Evolutionary conservation across 495 filamentous ascomycete genomes (phyloP), one percentile per base, ranked within the genome.

Genomic region (Aspergillus nanangensis): DNA sequence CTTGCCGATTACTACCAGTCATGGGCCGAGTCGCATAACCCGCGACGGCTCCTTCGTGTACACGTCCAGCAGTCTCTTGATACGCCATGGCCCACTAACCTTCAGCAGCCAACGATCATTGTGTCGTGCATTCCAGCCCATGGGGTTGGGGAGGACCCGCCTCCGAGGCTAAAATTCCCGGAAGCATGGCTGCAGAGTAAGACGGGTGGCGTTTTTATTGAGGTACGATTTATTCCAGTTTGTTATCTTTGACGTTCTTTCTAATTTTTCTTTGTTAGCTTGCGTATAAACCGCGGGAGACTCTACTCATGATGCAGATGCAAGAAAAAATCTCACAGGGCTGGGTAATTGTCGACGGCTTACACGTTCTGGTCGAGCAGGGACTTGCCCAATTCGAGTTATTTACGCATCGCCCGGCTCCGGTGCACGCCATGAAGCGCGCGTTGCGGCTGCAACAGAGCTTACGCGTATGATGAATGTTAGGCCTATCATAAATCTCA

Each of bases 301-400:
- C 83, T 1, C 78, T 79, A 8, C 57, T 89, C 0, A 72, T 85
- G 17, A 54, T 67, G 17, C 80, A 86, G 48, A 72, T 82, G 27
- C 44, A 61, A 0, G 41, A 49, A 8, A 73, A 70, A 15, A 24
- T 41, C 29, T 41, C 47, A 4, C 50, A 51, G 34, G 76, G 78
- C 0, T 90, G 83, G 83, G 75, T 84, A 3, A 75, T 82, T 15
- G 77, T 88, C 31, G 82, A 87, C 53, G 84, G 84, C 2, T 57
- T 87, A 9, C 82, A 82, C 48, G 74, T 88, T 2, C 66, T 90
- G 8, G 71, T 78, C 3, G 84, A 88, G 60, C 84, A 87, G 67
- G 85, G 81, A 4, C 83, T 83, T 62, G 82, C 83, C 35, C 83
- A 85, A 27, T 90, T 86, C 60, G 84, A 88, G 56, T 57, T 88